Evolutionary conservation across 768 basidiomycete genomes (phyloP).

Genomic region (Boletus pseudopeckii): DNA sequence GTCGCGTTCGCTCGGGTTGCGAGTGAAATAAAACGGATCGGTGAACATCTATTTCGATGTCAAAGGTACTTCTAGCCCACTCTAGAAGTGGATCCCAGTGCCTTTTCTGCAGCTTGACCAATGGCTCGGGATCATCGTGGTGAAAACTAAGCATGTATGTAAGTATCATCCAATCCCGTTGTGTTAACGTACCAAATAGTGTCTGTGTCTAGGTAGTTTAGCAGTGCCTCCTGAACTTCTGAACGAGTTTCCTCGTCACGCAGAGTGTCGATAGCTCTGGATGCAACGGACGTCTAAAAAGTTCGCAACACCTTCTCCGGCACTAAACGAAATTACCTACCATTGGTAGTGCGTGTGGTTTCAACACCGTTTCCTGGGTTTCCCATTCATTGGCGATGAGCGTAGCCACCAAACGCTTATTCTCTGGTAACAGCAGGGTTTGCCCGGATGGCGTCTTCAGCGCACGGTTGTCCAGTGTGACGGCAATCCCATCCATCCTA

Average conservation of each 20-base stretch:
- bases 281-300: constrained; percentile 79
- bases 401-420: constrained; percentile 71
- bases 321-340: constrained; percentile 40
- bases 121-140: constrained; percentile 66
- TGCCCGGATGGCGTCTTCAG: constrained; percentile 90
- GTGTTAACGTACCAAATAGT: constrained; percentile 68
- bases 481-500: constrained; percentile 46
- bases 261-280: constrained; percentile 86
- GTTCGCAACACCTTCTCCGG: constrained; percentile 7
- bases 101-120: constrained; percentile 72
- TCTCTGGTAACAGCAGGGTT: constrained; percentile 62
- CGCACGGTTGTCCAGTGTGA: constrained; percentile 79
- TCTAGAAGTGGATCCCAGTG: constrained; percentile 88
- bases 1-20: constrained; percentile 68
- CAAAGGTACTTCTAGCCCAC: constrained; percentile 71
- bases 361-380: constrained; percentile 78
- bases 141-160: constrained; percentile 59
- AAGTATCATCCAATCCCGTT: not conserved
- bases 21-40: constrained; percentile 66
- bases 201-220: constrained; percentile 92
- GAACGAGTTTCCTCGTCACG: constrained; percentile 49
- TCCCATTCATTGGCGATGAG: constrained; percentile 97
- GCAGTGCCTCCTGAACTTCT: constrained; percentile 63
- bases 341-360: constrained; percentile 89
- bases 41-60: constrained; percentile 63